Conservation (phyloP, 805 yeast genomes). For the Sugiyamaella marilandica region DNA sequence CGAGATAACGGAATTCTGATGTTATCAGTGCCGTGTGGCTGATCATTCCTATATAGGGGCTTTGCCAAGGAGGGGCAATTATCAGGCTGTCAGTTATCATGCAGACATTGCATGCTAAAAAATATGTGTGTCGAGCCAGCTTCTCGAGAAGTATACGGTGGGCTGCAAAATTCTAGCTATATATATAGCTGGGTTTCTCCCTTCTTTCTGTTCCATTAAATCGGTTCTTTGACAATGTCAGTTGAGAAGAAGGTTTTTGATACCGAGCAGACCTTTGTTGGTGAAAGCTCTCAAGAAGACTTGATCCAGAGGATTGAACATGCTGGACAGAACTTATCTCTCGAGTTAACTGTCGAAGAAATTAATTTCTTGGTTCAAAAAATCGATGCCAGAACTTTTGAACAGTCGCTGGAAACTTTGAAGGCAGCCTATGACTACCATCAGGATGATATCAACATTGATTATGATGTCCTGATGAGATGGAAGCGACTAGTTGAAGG, state of each 20-base stretch:
- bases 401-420: constrained; percentile 39
- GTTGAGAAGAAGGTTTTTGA: neutral
- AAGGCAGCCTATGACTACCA: constrained; percentile 38
- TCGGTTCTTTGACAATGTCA: neutral
- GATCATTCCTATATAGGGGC: neutral
- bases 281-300: neutral
- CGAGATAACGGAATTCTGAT: neutral
- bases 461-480: constrained; percentile 34
- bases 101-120: too few relatives aligned
- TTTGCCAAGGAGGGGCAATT: too few relatives aligned
- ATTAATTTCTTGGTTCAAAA: constrained; percentile 8
- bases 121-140: too few relatives aligned
- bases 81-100: too few relatives aligned
- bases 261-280: neutral
- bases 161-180: too few relatives aligned
- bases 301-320: constrained; percentile 1
- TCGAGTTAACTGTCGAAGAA: constrained; percentile 2
- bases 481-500: constrained; percentile 30
- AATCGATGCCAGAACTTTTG: constrained; percentile 16
- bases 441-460: constrained; percentile 44
- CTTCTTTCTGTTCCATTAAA: neutral
- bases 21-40: constrained; percentile 1
- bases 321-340: neutral
- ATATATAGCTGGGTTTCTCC: neutral
- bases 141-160: too few relatives aligned